Base-by-base conservation (phyloP, 768 basidiomycete genomes). In the Inosperma sp. region DNA sequence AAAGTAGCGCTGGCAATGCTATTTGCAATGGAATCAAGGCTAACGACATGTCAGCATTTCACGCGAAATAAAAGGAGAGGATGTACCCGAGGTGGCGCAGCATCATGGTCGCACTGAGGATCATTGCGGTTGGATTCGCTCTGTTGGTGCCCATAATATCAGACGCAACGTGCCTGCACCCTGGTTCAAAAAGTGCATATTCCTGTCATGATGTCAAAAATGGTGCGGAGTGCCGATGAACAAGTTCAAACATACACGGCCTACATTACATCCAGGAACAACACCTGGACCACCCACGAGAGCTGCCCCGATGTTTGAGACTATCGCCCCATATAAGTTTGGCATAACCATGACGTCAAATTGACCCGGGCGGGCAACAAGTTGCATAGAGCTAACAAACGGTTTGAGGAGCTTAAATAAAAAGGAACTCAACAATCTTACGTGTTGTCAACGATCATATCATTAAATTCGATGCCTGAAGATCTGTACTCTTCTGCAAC, bases 331-430 rank as follows among this genome's bases (percentile, higher is more conserved):
- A 71, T 98, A 98, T 68, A 89, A 67, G 71, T 95, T 93, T 49
- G 92, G 93, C 91, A 95, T 96, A 64, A 98, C 96, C 94, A 99
- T 96, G 54, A 98, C 95, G 64, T 99, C 96, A 64, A 99, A 99
- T 68, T 99, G 96, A 57, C 78, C 77, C 25, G 96, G 96, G 61
- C 85, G 88, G 26, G 94, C 90, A 54, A 99, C 96, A 58, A 99
- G 85, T 72, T 99, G 96, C 96, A 99, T 99, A 40, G 95, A 93
- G 44, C 89, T 92, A 60, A n/a, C 54, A 22, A n/a, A 14, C 25
- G 51, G 34, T 56, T 41, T 55, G 41, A 45, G 4, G 21, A 10
- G 17, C 51, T 25, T 36, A n/a, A 26, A 35, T 16, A 30, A 22
- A 48, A 17, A 47, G 19, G 19, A 35, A 4, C 34, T 45, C 44